Conservation (phyloP, 2,329 filamentous ascomycete species). For the Pyricularia sp. region DNA sequence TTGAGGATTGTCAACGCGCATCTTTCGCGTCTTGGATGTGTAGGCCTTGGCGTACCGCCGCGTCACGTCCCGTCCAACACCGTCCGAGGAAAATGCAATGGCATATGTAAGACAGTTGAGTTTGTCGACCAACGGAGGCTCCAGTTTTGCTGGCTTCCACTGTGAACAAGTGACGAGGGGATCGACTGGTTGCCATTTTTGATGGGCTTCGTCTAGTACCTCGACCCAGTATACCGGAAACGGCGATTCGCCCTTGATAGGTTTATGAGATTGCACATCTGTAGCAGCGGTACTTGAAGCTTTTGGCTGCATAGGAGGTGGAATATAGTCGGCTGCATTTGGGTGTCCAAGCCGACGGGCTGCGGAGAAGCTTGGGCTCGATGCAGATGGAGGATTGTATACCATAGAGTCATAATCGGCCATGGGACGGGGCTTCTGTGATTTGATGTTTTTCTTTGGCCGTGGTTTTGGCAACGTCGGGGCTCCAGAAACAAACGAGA, state of each 20-base stretch:
- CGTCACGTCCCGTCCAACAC: slow-evolving; percentile 71
- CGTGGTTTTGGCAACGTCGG: slow-evolving; percentile 31
- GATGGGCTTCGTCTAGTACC: slow-evolving; percentile 68
- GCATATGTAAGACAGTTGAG: slow-evolving; percentile 73
- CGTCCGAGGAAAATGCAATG: slow-evolving; percentile 72
- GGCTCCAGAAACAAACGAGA: slow-evolving; percentile 51
- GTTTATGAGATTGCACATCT: slow-evolving; percentile 15
- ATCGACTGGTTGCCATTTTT: slow-evolving; percentile 88
- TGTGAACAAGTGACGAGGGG: slow-evolving; percentile 69
- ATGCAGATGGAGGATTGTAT: slow-evolving; percentile 13
- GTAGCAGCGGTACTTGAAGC: background rate
- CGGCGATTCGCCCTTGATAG: slow-evolving; percentile 56
- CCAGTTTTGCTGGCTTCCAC: slow-evolving; percentile 61
- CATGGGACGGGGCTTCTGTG: slow-evolving; percentile 12
- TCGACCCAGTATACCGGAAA: slow-evolving; percentile 93
- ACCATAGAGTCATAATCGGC: background rate
- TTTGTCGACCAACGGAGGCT: slow-evolving; percentile 67
- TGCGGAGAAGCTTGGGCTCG: slow-evolving; percentile 20
- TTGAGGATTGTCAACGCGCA: slow-evolving; percentile 51
- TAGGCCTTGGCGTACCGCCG: slow-evolving; percentile 76
- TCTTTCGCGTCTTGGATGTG: slow-evolving; percentile 75
- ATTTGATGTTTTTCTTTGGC: slow-evolving; percentile 12
- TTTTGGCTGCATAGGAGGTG: slow-evolving; percentile 26
- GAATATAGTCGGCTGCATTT: slow-evolving; percentile 37
- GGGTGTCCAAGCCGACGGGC: slow-evolving; percentile 40